Percentiles rank a stretch among this genome's conserved stretches.
Conservation (phyloP, 208 protist species). For the Perkinsela sp. region DNA sequence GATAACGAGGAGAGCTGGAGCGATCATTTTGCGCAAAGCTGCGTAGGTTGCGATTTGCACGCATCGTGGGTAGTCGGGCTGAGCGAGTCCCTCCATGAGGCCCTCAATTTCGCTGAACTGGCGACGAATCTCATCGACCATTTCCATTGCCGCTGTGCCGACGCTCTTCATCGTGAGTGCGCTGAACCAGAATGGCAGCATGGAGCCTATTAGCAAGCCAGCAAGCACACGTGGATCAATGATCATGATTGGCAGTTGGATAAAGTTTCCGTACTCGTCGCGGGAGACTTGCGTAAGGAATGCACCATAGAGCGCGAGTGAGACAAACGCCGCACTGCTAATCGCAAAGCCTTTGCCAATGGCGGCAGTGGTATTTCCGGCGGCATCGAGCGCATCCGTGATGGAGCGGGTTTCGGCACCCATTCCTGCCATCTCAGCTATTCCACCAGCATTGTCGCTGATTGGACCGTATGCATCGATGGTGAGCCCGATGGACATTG, state of each 20-base stretch:
- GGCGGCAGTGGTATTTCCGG: slow-evolving; percentile 78
- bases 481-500: slow-evolving; percentile 50
- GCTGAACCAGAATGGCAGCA: slow-evolving; percentile 79
- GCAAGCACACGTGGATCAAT: slow-evolving; percentile 34
- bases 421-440: slow-evolving; percentile 69
- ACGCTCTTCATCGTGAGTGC: slow-evolving; percentile 78
- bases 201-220: slow-evolving; percentile 65
- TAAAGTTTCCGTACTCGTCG: slow-evolving; percentile 6
- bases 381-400: slow-evolving; percentile 73
- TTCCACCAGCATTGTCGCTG: slow-evolving; percentile 75
- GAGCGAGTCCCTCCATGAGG: slow-evolving; percentile 30
- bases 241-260: slow-evolving; percentile 17
- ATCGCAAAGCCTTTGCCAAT: slow-evolving; percentile 85
- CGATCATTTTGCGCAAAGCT: slow-evolving; percentile 73
- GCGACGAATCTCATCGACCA: slow-evolving; percentile 69
- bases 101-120: slow-evolving; percentile 63
- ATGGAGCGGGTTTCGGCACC: slow-evolving; percentile 49
- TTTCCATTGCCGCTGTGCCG: slow-evolving; percentile 59
- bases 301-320: slow-evolving; percentile 67
- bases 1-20: slow-evolving; percentile 63
- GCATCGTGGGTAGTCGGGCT: slow-evolving; percentile 72
- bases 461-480: slow-evolving; percentile 84
- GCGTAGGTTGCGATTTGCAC: slow-evolving; percentile 65
- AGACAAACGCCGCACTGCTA: slow-evolving; percentile 62
- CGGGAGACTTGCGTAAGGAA: slow-evolving; percentile 28